These are phyloP conservation scores for Periconia sp. DNA, from an alignment of 2,329 filamentous ascomycete genomes.

Conservation along the genomic window DNA sequence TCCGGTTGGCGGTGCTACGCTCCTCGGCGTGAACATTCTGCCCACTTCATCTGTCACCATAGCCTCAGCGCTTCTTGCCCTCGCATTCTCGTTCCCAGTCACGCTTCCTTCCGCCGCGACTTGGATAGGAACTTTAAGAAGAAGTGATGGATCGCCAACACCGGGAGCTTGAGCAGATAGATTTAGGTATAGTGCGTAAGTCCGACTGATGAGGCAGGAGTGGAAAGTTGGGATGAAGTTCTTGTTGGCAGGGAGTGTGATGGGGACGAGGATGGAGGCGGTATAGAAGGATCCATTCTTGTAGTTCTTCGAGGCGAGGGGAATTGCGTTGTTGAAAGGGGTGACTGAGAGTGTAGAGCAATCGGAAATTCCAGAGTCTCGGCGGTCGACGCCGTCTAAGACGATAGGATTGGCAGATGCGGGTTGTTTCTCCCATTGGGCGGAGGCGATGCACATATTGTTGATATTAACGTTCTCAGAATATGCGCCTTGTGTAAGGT, in stretches of 20 bases:
- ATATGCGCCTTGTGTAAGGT: conserved; percentile 60
- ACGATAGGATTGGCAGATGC: conserved; percentile 34
- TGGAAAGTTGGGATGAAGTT: conserved; percentile 73
- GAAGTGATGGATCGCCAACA: conserved; percentile 42
- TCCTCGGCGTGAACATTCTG: conserved; percentile 44
- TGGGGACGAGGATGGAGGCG: conserved; percentile 66
- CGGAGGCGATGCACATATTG: conserved; percentile 62
- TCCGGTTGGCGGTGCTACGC: conserved; percentile 34
- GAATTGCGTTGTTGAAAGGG: conserved; percentile 32
- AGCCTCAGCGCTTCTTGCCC: conserved; percentile 36
- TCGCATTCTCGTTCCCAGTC: conserved; percentile 39
- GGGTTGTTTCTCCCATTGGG: conserved; percentile 61
- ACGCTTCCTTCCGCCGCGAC: conserved; percentile 48
- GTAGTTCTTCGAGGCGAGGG: conserved; percentile 49
- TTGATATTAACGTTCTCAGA: conserved; percentile 60
- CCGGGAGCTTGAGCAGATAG: conserved; percentile 57
- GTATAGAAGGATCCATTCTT: conserved; percentile 63
- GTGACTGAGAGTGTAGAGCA: conserved; percentile 30
- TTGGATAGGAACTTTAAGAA: conserved; percentile 55
- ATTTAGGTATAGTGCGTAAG: conserved; percentile 66
- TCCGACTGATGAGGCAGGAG: conserved; percentile 69
- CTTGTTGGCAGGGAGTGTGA: conserved; percentile 66
- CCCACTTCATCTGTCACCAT: conserved; percentile 31
- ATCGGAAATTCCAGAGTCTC: conserved; percentile 50
- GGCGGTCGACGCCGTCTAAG: conserved; percentile 34